Evolutionary conservation across 176 grass and related monocot genomes (phyloP).

Genomic region (Phyllostachys edulis): DNA sequence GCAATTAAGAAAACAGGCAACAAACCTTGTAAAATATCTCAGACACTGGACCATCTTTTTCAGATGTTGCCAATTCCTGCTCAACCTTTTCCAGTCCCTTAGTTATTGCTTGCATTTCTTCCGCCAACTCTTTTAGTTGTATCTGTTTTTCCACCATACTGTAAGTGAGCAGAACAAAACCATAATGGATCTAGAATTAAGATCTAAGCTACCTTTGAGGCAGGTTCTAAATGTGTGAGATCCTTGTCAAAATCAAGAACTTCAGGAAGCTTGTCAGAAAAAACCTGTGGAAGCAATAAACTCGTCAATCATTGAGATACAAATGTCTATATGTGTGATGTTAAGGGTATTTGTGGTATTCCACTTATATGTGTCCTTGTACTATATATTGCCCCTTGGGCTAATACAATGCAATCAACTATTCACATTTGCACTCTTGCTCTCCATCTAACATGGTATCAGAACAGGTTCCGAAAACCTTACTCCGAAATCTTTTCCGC

Average conservation of each 20-base stretch:
- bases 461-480: too few species aligned
- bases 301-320: not conserved
- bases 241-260: conserved; percentile 90
- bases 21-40: conserved; percentile 77
- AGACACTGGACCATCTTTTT: conserved; percentile 64
- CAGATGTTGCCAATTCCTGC: conserved; percentile 73
- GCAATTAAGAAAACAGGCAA: not conserved
- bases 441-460: too few species aligned
- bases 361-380: too few species aligned
- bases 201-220: conserved; percentile 68
- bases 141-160: conserved; percentile 50
- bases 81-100: conserved; percentile 87
- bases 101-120: conserved; percentile 89
- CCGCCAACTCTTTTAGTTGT: conserved; percentile 82
- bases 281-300: conserved; percentile 50
- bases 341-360: too few species aligned
- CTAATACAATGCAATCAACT: too few species aligned
- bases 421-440: too few species aligned
- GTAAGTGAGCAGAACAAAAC: conserved; percentile 32
- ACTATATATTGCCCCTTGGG: too few species aligned
- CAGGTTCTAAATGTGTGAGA: conserved; percentile 76
- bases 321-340: not conserved
- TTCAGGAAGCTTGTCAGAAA: conserved; percentile 92
- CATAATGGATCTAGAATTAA: not conserved
- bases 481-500: too few species aligned